Percentiles rank a stretch among this genome's conserved stretches.
These are phyloP conservation scores for Colletotrichum eleusines DNA, from an alignment of 2,329 filamentous ascomycete genomes.

Conservation along the genomic window DNA sequence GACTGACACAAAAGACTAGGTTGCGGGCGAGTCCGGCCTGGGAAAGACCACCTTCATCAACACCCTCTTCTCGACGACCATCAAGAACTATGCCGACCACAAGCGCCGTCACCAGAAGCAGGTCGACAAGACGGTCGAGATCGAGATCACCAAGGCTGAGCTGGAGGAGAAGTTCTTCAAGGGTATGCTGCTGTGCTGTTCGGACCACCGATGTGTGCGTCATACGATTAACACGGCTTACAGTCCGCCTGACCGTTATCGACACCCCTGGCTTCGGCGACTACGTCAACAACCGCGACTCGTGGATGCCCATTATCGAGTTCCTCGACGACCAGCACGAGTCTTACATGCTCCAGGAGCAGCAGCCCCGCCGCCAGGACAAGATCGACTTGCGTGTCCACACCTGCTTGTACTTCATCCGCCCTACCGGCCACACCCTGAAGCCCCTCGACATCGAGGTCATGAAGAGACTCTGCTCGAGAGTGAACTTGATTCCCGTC, in stretches of 20 bases:
- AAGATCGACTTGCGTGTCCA: conserved; percentile 99
- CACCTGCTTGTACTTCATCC: conserved; percentile 98
- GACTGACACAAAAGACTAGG: conserved; percentile 63
- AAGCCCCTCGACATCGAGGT: conserved; percentile 99
- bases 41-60: conserved; percentile 99
- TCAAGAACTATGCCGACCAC: conserved; percentile 99
- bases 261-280: conserved; percentile 99
- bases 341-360: conserved; percentile 99
- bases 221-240: conserved; percentile 39
- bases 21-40: conserved; percentile 97
- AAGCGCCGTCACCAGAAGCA: conserved; percentile 99
- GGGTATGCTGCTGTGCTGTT: conserved; percentile 69
- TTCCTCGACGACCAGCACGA: conserved; percentile 99
- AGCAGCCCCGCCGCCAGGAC: conserved; percentile 96
- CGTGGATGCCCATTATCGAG: conserved; percentile 99
- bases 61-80: conserved; percentile 99
- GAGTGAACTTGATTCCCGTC: conserved; percentile 98
- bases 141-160: conserved; percentile 99
- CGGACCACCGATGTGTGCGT: conserved; percentile 1
- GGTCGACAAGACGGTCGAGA: conserved; percentile 99
- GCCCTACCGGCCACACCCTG: conserved; percentile 96
- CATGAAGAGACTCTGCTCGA: conserved; percentile 98
- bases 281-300: conserved; percentile 99
- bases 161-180: conserved; percentile 99
- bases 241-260: conserved; percentile 98